A percentile compares a stretch with the other conserved stretches of the same genome.
phyloP scores from a whole-genome alignment of 2,329 filamentous ascomycete genomes.

The Aureobasidium musti region DNA sequence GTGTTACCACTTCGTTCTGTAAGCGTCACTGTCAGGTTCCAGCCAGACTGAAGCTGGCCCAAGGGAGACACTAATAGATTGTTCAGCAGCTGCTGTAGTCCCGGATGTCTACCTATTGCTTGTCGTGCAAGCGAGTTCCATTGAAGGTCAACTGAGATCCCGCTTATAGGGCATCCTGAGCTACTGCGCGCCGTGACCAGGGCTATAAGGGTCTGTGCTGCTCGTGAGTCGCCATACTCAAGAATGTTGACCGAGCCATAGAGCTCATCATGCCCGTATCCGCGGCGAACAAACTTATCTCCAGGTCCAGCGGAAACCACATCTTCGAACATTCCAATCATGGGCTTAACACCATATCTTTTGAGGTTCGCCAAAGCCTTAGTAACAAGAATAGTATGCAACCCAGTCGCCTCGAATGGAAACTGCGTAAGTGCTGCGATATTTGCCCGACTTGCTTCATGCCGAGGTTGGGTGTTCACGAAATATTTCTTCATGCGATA shows the following conservation, averaged over 20 bases:
- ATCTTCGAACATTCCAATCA: neutral
- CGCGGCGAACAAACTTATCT: neutral
- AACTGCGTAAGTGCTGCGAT: slow-evolving; percentile 3
- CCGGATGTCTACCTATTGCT: neutral
- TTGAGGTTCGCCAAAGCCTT: slow-evolving; percentile 2
- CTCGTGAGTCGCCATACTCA: neutral
- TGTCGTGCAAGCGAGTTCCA: neutral
- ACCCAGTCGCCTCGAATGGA: neutral
- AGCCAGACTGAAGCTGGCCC: neutral
- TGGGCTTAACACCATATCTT: neutral
- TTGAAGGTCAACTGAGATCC: neutral
- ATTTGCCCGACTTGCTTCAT: neutral
- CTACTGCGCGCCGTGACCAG: neutral
- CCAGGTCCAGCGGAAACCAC: neutral
- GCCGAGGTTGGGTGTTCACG: neutral
- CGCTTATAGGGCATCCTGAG: neutral
- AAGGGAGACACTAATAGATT: neutral
- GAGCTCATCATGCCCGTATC: neutral
- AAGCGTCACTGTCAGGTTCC: neutral
- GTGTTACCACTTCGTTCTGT: neutral
- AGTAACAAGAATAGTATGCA: neutral
- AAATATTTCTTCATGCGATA: slow-evolving; percentile 12
- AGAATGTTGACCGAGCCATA: neutral
- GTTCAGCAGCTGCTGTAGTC: neutral
- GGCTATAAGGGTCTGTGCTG: neutral